Evolutionary conservation across 2,329 filamentous ascomycete species (phyloP).

Genomic region (Plenodomus lindquistii): DNA sequence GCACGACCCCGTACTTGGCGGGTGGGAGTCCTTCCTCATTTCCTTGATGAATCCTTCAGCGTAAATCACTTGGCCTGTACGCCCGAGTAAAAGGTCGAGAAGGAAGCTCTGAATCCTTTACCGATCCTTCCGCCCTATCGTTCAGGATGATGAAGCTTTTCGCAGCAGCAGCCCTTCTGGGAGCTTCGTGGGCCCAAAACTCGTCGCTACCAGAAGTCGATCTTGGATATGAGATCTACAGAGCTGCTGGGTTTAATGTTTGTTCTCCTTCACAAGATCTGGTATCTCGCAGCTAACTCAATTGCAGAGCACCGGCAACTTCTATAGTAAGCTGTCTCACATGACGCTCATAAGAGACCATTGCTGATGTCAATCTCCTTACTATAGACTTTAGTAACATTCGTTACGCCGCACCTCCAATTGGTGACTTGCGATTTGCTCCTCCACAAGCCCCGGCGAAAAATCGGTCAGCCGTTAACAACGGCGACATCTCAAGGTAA

Average conservation of each 20-base stretch:
- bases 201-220: conserved; percentile 52
- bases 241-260: conserved; percentile 53
- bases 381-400: conserved; percentile 56
- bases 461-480: conserved; percentile 53
- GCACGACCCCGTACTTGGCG: conserved; percentile 1
- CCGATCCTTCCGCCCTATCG: not conserved
- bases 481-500: conserved; percentile 44
- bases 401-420: conserved; percentile 58
- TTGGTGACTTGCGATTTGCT: conserved; percentile 56
- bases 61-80: not conserved
- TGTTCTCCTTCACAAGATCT: conserved; percentile 9
- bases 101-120: not conserved
- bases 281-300: conserved; percentile 4
- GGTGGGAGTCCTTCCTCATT: not conserved
- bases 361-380: not conserved
- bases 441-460: conserved; percentile 50
- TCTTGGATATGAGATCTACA: conserved; percentile 58
- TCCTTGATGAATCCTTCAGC: not conserved
- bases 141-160: conserved; percentile 27
- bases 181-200: conserved; percentile 28
- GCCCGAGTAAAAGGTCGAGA: not conserved
- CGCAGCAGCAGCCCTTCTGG: conserved; percentile 25
- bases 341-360: not conserved
- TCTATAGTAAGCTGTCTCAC: conserved; percentile 44
- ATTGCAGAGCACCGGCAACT: conserved; percentile 41